Evolutionary conservation across 345 rosid species (phyloP).

Genomic region (Salix suchowensis): DNA sequence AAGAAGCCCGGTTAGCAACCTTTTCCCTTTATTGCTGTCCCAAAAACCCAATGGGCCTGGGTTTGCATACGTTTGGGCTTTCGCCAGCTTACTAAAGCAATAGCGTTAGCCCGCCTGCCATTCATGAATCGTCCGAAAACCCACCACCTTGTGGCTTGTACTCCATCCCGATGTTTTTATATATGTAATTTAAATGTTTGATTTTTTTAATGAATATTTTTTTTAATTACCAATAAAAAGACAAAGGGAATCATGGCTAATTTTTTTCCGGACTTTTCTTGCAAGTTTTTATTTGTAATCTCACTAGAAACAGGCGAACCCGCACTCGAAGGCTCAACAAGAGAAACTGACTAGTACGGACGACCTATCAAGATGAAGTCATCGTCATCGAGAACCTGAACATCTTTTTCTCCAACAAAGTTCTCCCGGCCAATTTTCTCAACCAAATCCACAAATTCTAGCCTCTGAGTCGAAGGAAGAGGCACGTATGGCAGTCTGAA

Average conservation of each 20-base stretch:
- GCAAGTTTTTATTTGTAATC: too few species aligned
- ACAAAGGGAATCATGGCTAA: too few species aligned
- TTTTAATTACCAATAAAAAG: too few species aligned
- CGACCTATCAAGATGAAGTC: constrained; percentile 66
- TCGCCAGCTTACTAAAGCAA: background rate
- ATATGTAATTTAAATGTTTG: too few species aligned
- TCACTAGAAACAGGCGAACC: background rate
- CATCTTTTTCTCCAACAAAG: constrained; percentile 73
- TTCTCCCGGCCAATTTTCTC: constrained; percentile 59
- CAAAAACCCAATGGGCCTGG: background rate
- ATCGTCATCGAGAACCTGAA: constrained; percentile 65
- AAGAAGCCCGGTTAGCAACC: background rate
- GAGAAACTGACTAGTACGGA: constrained; percentile 35
- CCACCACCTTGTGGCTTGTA: background rate
- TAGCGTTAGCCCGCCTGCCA: background rate
- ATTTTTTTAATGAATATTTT: too few species aligned
- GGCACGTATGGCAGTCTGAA: constrained; percentile 81
- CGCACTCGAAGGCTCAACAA: background rate
- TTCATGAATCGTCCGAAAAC: background rate
- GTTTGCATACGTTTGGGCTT: background rate
- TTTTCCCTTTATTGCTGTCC: background rate
- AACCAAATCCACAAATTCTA: constrained; percentile 69
- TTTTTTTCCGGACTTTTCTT: too few species aligned
- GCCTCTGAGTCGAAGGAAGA: constrained; percentile 53
- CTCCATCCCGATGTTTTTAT: too few species aligned